Conservation (phyloP, 148 eudicot species). For the Rhododendron ovatum region DNA sequence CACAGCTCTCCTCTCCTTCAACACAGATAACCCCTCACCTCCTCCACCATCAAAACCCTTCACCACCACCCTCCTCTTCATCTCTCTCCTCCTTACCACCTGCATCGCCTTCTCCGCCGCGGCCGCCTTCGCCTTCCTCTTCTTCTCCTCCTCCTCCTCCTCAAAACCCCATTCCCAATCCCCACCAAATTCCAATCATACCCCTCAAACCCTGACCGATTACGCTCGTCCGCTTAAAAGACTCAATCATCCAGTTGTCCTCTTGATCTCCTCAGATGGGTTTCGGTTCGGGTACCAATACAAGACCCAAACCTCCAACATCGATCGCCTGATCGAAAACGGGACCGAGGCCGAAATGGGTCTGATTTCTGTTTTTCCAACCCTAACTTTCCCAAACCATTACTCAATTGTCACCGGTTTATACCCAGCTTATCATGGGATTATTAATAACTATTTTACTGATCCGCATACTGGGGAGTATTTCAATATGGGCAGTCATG, state of each 20-base stretch:
- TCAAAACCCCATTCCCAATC: not conserved
- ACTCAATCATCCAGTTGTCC: conserved; percentile 52
- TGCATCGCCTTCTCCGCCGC: conserved; percentile 27
- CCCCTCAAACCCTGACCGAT: not conserved
- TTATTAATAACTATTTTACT: conserved; percentile 56
- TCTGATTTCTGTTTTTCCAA: conserved; percentile 80
- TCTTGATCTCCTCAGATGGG: conserved; percentile 74
- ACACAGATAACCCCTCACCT: conserved; percentile 25
- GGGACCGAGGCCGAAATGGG: conserved; percentile 81
- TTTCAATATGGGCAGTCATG: conserved; percentile 70
- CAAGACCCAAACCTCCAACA: conserved; percentile 64
- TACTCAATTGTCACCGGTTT: conserved; percentile 82
- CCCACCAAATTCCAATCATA: conserved; percentile 3
- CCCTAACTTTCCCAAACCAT: conserved; percentile 85
- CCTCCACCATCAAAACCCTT: conserved; percentile 1
- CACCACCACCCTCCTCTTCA: conserved; percentile 22
- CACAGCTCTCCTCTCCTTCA: conserved; percentile 37
- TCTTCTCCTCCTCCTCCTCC: conserved; percentile 13
- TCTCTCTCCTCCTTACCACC: conserved; percentile 31
- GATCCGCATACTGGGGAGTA: conserved; percentile 43
- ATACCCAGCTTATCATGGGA: conserved; percentile 76
- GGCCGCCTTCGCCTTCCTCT: conserved; percentile 25
- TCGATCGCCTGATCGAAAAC: conserved; percentile 50
- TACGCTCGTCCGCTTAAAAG: conserved; percentile 35
- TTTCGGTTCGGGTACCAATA: conserved; percentile 89